Percentiles rank a stretch among this genome's conserved stretches.
Conservation (phyloP, 352 stramenopile genomes). For the Pythium pectinolyticum region DNA sequence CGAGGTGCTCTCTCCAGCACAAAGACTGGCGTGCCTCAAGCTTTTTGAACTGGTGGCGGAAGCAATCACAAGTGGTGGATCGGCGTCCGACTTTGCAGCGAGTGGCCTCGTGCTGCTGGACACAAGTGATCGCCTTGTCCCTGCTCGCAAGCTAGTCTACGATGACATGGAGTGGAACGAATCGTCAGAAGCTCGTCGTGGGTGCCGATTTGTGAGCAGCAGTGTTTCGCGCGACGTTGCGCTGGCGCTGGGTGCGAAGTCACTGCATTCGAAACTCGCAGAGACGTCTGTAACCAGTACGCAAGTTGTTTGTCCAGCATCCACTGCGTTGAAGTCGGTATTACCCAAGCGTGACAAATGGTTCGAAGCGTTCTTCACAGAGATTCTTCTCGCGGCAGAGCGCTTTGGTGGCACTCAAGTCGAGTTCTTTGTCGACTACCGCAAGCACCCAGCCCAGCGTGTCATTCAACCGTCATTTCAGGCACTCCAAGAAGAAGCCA, state of each 20-base stretch:
- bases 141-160: conserved; percentile 43
- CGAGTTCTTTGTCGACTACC: conserved; percentile 69
- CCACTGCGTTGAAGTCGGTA: conserved; percentile 37
- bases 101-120: conserved; percentile 29
- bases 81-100: not conserved
- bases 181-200: conserved; percentile 50
- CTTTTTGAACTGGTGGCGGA: conserved; percentile 45
- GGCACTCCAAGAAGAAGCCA: conserved; percentile 61
- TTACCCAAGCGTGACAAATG: conserved; percentile 42
- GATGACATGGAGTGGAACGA: conserved; percentile 85
- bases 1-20: conserved; percentile 16
- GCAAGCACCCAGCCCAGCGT: conserved; percentile 58
- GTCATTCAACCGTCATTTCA: conserved; percentile 77
- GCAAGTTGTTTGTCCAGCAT: conserved; percentile 45
- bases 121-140: conserved; percentile 13
- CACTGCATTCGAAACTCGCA: conserved; percentile 62
- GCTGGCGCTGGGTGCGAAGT: conserved; percentile 50
- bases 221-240: conserved; percentile 48
- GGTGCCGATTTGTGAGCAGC: conserved; percentile 52
- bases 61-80: not conserved
- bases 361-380: conserved; percentile 49
- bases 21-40: conserved; percentile 35
- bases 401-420: conserved; percentile 50
- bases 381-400: conserved; percentile 62
- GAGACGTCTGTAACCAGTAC: conserved; percentile 59